Conservation (phyloP, 495 filamentous ascomycete genomes). For the Hypoxylon perforatum region DNA sequence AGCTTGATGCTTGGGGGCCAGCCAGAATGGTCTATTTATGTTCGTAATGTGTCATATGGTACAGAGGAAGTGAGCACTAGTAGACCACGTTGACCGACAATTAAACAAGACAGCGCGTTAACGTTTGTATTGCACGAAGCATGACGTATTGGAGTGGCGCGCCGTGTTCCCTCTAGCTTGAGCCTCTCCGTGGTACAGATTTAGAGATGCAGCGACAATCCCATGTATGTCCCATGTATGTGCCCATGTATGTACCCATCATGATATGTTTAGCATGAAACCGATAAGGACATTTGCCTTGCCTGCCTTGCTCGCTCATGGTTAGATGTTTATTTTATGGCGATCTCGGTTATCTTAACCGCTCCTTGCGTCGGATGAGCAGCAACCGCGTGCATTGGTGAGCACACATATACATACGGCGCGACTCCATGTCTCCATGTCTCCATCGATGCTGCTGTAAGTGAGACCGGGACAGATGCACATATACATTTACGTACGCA, state of each 20-base stretch:
- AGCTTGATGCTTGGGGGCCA: slow-evolving; percentile 27
- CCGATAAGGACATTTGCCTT: slow-evolving; percentile 16
- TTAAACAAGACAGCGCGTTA: slow-evolving; percentile 10
- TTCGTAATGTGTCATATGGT: slow-evolving; percentile 34
- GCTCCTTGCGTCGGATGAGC: slow-evolving; percentile 33
- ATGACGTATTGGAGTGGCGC: slow-evolving; percentile 26
- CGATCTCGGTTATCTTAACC: slow-evolving; percentile 31
- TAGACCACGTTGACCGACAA: slow-evolving; percentile 30
- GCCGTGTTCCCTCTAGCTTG: slow-evolving; percentile 8
- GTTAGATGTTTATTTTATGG: slow-evolving; percentile 21
- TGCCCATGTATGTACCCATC: slow-evolving; percentile 23
- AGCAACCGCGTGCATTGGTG: slow-evolving; percentile 16
- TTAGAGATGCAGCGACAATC: slow-evolving; percentile 22
- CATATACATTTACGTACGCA: slow-evolving; percentile 24
- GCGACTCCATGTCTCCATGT: not conserved
- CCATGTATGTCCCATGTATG: too few relatives aligned
- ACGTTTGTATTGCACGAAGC: slow-evolving; percentile 16
- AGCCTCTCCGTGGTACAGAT: slow-evolving; percentile 20
- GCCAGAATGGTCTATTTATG: slow-evolving; percentile 37
- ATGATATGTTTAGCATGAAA: slow-evolving; percentile 12
- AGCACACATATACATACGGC: slow-evolving; percentile 17
- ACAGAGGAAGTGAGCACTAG: slow-evolving; percentile 41
- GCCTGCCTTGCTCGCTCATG: not conserved
- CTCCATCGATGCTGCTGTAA: slow-evolving; percentile 32
- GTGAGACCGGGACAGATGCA: slow-evolving; percentile 27